Conservation (phyloP, 768 basidiomycete genomes). For the Lentinula aciculospora region DNA sequence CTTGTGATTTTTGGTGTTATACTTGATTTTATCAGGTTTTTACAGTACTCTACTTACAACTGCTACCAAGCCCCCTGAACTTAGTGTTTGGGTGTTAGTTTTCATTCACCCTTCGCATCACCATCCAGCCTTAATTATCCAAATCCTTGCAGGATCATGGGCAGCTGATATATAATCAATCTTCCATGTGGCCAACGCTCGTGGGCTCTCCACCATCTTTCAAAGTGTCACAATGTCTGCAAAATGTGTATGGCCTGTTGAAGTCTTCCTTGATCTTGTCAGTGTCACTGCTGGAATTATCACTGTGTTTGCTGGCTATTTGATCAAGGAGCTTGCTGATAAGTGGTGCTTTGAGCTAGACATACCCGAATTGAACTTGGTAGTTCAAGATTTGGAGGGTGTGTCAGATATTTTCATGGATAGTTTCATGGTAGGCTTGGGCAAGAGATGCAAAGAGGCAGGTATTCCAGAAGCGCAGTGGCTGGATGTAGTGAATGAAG, state of each 20-base stretch:
- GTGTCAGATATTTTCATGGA: not conserved
- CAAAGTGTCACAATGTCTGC: not conserved
- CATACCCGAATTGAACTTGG: not conserved
- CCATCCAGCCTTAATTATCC: no score
- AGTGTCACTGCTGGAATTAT: not conserved
- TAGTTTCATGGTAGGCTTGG: not conserved
- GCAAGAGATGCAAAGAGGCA: not conserved
- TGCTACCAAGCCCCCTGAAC: no score
- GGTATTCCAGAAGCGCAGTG: not conserved
- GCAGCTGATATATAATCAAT: not conserved
- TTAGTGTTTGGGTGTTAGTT: no score
- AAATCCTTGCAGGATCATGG: constrained; percentile 5
- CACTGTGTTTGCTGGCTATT: not conserved
- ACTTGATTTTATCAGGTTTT: no score
- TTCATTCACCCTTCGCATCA: no score
- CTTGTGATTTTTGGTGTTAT: no score
- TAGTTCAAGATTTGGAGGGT: not conserved
- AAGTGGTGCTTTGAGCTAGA: not conserved
- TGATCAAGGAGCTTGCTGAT: not conserved
- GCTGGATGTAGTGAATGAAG: not conserved
- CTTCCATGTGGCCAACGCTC: not conserved
- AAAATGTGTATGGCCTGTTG: not conserved
- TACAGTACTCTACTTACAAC: no score
- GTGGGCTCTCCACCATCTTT: not conserved
- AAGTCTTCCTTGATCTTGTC: not conserved